phyloP scores from a whole-genome alignment of 106 monocot genomes.

The Dendrobium officinale region DNA sequence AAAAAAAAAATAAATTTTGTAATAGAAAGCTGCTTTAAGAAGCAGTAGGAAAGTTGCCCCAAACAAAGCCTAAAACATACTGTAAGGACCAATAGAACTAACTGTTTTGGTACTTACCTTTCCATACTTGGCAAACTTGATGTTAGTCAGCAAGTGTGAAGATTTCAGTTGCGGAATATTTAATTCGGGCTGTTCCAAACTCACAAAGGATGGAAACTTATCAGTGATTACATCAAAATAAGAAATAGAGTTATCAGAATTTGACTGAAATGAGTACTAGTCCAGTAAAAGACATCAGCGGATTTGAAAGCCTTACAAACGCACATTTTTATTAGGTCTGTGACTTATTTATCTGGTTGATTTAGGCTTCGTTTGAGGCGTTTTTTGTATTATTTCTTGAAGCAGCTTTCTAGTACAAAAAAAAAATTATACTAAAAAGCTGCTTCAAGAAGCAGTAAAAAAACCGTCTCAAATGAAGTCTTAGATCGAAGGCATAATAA shows the following conservation, averaged over 20 bases:
- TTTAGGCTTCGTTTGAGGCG: not conserved
- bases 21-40: too few species aligned
- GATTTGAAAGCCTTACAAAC: not conserved
- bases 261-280: not conserved
- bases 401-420: too few species aligned
- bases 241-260: not conserved
- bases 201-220: not conserved
- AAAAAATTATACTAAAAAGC: too few species aligned
- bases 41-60: too few species aligned
- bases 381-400: too few species aligned
- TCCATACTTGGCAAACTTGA: conserved; percentile 68
- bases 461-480: too few species aligned
- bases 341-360: not conserved
- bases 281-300: not conserved
- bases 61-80: not conserved
- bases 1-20: too few species aligned
- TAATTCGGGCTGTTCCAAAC: conserved; percentile 47
- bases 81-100: not conserved
- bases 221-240: not conserved
- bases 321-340: not conserved
- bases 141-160: conserved; percentile 35
- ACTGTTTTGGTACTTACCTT: conserved; percentile 32
- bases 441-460: too few species aligned
- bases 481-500: not conserved
- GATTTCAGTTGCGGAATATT: conserved; percentile 55